Evolutionary conservation across 2,329 filamentous ascomycete genomes (phyloP), one percentile per base, ranked within the genome.

Genomic region (Immersiporthe knoxdaviesiana): DNA sequence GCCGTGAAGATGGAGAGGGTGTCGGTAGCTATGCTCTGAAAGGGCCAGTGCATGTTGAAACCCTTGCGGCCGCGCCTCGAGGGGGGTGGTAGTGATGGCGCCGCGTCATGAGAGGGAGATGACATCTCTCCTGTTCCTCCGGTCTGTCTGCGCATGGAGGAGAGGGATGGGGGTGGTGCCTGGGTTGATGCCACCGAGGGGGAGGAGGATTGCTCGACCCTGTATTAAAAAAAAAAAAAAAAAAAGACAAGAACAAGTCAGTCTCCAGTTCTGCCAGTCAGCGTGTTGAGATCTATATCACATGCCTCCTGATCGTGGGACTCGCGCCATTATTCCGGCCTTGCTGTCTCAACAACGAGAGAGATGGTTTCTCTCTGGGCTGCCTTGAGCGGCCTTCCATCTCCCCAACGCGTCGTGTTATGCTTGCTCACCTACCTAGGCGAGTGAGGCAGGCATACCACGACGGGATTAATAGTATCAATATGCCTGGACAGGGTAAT

Each of bases 21-120:
- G 37, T 75, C 73, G 14, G 75, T 77, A 3, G 71, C 73, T 64
- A 75, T 73, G 73, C 77, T 79, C 56, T 61, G 77, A 63, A 79
- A 79, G 16, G 78, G 78, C 78, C 78, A 80, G 50, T 78, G 76
- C 4, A 77, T 73, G 10, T 74, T 76, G 60, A 68, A 44, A 37
- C 67, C 67, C 47, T 65, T 71, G n/a, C 67, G 65, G 30, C 70
- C 67, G 47, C 70, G 65, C 54, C 70, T 54, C 6, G 70, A 71
- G 10, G 70, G 70, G 8, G 70, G 70, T 16, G 70, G 64, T 14
- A 52, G 52, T 30, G 68, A 63, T 12, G 58, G 52, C 27, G 56
- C 37, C 52, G 47, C 24, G 16, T 24, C 32, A 10, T 27, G 18
- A n/a, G 32, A 8, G 5, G 37, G 37, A 4, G 56, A 32, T 30